Evolutionary conservation across 179 eudicot species (phyloP), one percentile per base, ranked within the genome.

Genomic region (Beta macrorhiza): DNA sequence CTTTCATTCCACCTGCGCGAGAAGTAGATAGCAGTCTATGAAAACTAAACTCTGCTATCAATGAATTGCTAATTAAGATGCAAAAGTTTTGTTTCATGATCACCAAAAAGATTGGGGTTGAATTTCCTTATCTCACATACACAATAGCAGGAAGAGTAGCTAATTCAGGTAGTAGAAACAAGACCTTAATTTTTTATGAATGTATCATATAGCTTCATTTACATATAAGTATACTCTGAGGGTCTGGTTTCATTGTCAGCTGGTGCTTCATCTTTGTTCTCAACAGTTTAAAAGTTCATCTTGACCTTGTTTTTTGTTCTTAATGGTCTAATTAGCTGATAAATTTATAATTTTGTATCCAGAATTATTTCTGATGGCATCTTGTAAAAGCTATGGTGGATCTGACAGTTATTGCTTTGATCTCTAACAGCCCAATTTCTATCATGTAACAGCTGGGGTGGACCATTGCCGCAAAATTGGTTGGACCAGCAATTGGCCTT

Each of bases 381-480:
- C 22, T 22, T 59, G 73, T 76, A 8, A 16, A 44, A 51, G 20
- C 69, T 32, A 3, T 29, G 51, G 58, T 56, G 65, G 61, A 3
- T 68, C 58, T 79, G 67, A 56, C 32, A 56, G 74, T 64, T 42
- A 69, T 71, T 56, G 0, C 51, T 57, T 77, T 79, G 74, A 25
- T 49, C 56, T 22, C 73, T 87, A 19, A 44, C 67, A 45, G 42
- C 76, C 29, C 22, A 47, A 71, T 55, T 44, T 67, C 53, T 70
- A 59, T 84, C 75, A 4, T 74, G 81, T 72, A 19, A 78, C 91
- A 96, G 99, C 80, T 96, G 99, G 99, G 99, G 99, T 79, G 99
- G 99, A 62, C 99, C 99, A 74, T 83, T 96, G 77, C 88, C 98
- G 72, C 95, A 96, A 84, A 90, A 87, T 81, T 96, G 99, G 99